Conservation (phyloP, 345 rosid species). For the Nephelium lappaceum region DNA sequence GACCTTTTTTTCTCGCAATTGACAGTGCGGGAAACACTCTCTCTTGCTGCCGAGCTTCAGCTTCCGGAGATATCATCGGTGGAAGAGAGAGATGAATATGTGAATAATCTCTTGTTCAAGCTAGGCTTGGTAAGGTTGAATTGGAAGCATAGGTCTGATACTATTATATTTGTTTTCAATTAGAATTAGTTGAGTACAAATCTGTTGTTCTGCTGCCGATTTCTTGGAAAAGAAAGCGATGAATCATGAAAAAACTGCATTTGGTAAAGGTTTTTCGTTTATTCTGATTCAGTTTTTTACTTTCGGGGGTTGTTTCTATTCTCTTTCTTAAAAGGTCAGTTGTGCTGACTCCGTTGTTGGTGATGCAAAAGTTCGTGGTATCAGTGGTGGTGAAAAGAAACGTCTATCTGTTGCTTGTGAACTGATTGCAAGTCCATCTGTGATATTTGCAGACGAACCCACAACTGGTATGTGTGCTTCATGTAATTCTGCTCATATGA, state of each 20-base stretch:
- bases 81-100: conserved; percentile 84
- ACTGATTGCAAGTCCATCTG: conserved; percentile 97
- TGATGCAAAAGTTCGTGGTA: conserved; percentile 96
- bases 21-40: conserved; percentile 89
- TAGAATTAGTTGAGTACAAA: neutral
- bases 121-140: conserved; percentile 74
- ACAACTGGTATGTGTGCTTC: conserved; percentile 69
- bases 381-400: conserved; percentile 98
- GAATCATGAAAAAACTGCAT: neutral
- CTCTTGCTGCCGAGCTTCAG: conserved; percentile 95
- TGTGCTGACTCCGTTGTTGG: conserved; percentile 91
- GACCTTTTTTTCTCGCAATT: conserved; percentile 97
- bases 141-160: neutral
- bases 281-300: conserved; percentile 15
- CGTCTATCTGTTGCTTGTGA: conserved; percentile 89
- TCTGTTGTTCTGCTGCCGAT: neutral
- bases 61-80: conserved; percentile 62
- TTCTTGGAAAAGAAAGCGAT: too few species aligned
- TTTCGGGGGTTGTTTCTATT: conserved; percentile 25
- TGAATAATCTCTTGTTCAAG: conserved; percentile 71
- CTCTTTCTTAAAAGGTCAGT: conserved; percentile 63
- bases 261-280: neutral
- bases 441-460: conserved; percentile 97
- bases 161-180: neutral
- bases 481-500: conserved; percentile 13